phyloP scores from a whole-genome alignment of 2,329 filamentous ascomycete species.

The Cytospora chrysosperma region DNA sequence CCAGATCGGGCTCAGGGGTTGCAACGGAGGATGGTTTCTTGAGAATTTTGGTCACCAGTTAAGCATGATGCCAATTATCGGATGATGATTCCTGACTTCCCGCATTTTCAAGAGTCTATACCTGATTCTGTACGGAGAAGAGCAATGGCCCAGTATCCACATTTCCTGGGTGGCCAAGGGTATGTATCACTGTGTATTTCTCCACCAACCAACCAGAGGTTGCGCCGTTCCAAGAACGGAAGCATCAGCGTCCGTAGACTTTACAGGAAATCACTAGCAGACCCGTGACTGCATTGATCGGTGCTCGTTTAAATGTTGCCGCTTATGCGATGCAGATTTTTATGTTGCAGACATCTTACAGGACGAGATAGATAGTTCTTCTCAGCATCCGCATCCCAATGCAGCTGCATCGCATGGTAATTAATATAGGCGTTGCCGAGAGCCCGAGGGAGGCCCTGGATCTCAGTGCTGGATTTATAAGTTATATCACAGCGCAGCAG shows the following conservation, averaged over 20 bases:
- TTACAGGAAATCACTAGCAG: background rate
- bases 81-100: constrained; percentile 4
- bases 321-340: background rate
- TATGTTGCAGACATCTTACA: too few species aligned
- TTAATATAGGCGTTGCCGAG: background rate
- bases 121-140: constrained; percentile 11
- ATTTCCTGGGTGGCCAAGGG: background rate
- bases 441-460: too few species aligned
- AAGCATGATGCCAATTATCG: background rate
- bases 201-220: constrained; percentile 22
- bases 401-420: background rate
- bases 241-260: background rate
- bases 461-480: too few species aligned
- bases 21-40: background rate
- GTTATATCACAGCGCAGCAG: too few species aligned
- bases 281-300: background rate
- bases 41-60: background rate
- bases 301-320: background rate
- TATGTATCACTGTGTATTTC: constrained; percentile 3
- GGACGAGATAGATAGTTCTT: background rate
- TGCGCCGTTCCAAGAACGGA: background rate
- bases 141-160: background rate
- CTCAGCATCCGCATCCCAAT: background rate
- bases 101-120: background rate
- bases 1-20: background rate